Percentiles rank a stretch among this genome's conserved stretches.
phyloP scores from a whole-genome alignment of 2,329 filamentous ascomycete species.

The Juglanconis oblonga region DNA sequence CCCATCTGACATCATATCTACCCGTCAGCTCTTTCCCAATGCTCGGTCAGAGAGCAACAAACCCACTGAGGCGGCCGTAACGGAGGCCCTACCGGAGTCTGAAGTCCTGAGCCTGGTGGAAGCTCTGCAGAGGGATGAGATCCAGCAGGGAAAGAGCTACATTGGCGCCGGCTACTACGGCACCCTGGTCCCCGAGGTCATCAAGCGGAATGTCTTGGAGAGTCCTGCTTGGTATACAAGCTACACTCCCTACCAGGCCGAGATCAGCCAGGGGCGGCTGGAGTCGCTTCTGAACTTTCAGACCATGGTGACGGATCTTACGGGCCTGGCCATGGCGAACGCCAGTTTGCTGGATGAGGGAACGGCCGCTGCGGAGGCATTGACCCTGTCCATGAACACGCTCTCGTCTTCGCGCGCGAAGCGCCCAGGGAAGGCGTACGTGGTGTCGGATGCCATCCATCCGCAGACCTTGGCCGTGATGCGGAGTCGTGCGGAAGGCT shows the following conservation, averaged over 20 bases:
- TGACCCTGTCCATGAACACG: slow-evolving; percentile 85
- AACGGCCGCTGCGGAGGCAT: slow-evolving; percentile 90
- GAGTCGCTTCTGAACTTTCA: slow-evolving; percentile 95
- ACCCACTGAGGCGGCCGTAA: slow-evolving; percentile 31
- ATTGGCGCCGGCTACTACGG: slow-evolving; percentile 88
- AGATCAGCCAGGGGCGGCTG: slow-evolving; percentile 92
- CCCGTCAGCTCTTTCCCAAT: slow-evolving; percentile 58
- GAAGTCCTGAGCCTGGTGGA: slow-evolving; percentile 47
- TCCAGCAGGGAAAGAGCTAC: slow-evolving; percentile 57
- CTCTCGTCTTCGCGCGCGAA: slow-evolving; percentile 70
- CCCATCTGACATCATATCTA: slow-evolving; percentile 72
- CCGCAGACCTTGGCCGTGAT: slow-evolving; percentile 84
- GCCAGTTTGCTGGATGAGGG: slow-evolving; percentile 88
- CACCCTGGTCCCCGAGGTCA: slow-evolving; percentile 82
- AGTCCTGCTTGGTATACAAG: slow-evolving; percentile 97
- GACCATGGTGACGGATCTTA: slow-evolving; percentile 86
- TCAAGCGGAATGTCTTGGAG: slow-evolving; percentile 89
- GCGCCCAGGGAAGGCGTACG: slow-evolving; percentile 72
- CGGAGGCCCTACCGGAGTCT: slow-evolving; percentile 55
- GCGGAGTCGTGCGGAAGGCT: slow-evolving; percentile 82
- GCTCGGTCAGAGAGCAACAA: slow-evolving; percentile 38
- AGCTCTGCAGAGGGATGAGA: slow-evolving; percentile 31
- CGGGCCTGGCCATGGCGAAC: slow-evolving; percentile 82
- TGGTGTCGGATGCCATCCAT: slow-evolving; percentile 80
- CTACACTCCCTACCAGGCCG: slow-evolving; percentile 95